Conservation (phyloP, 148 eudicot genomes). For the Dianthus caryophyllus region DNA sequence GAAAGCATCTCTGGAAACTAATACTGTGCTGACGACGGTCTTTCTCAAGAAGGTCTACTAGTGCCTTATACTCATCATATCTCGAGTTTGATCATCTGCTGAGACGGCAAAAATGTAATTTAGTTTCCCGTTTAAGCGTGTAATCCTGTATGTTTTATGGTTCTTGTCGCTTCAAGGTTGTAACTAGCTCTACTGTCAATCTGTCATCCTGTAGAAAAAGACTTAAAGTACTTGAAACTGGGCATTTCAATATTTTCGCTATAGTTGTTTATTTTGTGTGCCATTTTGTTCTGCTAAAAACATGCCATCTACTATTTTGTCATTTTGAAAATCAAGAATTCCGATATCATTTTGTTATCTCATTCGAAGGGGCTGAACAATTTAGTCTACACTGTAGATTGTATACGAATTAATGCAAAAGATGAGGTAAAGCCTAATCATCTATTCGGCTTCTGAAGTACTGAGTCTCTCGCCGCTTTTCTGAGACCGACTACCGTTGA, state of each 20-base stretch:
- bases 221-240: not conserved
- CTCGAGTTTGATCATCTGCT: not conserved
- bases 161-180: too few relatives aligned
- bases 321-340: too few relatives aligned
- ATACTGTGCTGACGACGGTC: conserved; percentile 9
- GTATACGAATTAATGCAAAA: too few relatives aligned
- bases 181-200: not conserved
- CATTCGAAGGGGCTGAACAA: too few relatives aligned
- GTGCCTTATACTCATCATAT: not conserved
- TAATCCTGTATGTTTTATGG: not conserved
- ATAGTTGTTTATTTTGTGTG: not conserved
- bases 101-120: not conserved
- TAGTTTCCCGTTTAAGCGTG: not conserved
- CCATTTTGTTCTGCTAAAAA: not conserved
- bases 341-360: too few relatives aligned
- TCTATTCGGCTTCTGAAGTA: too few relatives aligned
- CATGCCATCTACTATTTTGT: too few relatives aligned
- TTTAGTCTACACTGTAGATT: too few relatives aligned
- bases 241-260: not conserved
- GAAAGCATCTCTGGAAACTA: conserved; percentile 16
- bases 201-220: conserved; percentile 5
- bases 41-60: not conserved
- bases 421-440: too few relatives aligned
- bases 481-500: too few relatives aligned
- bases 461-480: too few relatives aligned